Evolutionary conservation across 176 grass and related monocot species (phyloP).

Genomic region (Cymbopogon citratus): DNA sequence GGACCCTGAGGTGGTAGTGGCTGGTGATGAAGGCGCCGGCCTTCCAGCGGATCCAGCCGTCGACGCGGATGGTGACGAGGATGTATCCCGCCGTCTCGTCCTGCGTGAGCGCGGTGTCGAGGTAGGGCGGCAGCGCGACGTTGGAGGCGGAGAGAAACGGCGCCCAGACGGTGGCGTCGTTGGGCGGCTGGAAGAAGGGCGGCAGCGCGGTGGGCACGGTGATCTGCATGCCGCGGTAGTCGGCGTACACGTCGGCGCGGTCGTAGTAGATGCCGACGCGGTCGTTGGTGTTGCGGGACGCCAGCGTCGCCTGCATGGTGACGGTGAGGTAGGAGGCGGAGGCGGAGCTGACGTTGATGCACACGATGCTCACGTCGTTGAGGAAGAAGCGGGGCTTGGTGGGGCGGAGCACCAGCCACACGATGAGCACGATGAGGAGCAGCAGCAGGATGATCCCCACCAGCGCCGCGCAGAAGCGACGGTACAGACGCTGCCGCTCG

Average conservation of each 20-base stretch:
- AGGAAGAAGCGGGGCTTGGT: constrained; percentile 65
- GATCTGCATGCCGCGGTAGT: constrained; percentile 54
- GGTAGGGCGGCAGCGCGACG: constrained; percentile 48
- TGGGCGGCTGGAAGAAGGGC: constrained; percentile 50
- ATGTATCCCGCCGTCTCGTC: constrained; percentile 61
- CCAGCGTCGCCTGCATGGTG: constrained; percentile 52
- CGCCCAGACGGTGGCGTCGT: constrained; percentile 51
- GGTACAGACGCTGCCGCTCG: constrained; percentile 25
- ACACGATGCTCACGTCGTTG: constrained; percentile 47
- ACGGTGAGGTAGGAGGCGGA: constrained; percentile 39
- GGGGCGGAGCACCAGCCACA: constrained; percentile 66
- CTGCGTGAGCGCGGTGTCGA: constrained; percentile 31
- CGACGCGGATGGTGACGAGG: constrained; percentile 47
- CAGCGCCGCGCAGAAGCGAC: constrained; percentile 2
- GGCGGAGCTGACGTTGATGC: constrained; percentile 50
- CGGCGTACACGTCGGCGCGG: constrained; percentile 49
- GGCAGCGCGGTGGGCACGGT: constrained; percentile 59
- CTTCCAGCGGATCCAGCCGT: constrained; percentile 60
- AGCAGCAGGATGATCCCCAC: constrained; percentile 10
- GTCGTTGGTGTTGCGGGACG: constrained; percentile 54
- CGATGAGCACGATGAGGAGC: constrained; percentile 44
- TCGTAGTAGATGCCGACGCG: constrained; percentile 77
- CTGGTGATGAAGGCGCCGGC: constrained; percentile 47
- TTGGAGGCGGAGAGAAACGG: constrained; percentile 52
- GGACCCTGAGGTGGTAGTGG: constrained; percentile 49